Evolutionary conservation across 78 protist species (phyloP).

Genomic region (Dictyostelium citrinum): DNA sequence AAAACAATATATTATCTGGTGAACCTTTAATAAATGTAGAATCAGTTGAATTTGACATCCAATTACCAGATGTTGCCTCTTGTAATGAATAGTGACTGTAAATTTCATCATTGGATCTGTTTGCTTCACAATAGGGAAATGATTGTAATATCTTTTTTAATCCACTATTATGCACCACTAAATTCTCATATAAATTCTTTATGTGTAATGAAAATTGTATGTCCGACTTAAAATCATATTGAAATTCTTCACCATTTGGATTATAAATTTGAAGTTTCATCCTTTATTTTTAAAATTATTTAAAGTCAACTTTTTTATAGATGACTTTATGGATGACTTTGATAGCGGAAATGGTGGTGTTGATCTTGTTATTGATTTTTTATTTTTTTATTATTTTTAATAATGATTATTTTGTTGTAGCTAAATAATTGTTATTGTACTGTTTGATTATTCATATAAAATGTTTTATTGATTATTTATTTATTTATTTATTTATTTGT

Average conservation of each 20-base stretch:
- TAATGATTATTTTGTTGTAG: no score
- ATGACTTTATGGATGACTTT: not conserved
- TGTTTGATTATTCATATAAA: not conserved
- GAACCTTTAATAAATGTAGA: not conserved
- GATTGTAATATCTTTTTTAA: not conserved
- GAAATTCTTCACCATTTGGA: slow-evolving; percentile 43
- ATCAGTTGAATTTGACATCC: slow-evolving; percentile 30
- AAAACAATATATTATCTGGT: slow-evolving; percentile 20
- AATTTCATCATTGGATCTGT: not conserved
- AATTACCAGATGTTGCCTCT: slow-evolving; percentile 29
- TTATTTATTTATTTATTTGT: not conserved
- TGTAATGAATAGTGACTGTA: slow-evolving; percentile 31
- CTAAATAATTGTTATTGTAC: not conserved
- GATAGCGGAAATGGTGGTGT: not conserved
- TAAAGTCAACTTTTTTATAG: not conserved
- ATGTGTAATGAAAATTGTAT: slow-evolving; percentile 27
- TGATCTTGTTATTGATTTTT: not conserved
- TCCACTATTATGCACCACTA: not conserved
- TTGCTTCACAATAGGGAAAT: not conserved
- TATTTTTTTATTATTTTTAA: no score
- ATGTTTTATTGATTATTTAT: no score
- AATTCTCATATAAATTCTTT: slow-evolving; percentile 40
- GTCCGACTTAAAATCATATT: slow-evolving; percentile 24
- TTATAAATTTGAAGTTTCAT: slow-evolving; percentile 33
- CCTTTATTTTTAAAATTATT: not conserved